Evolutionary conservation across 164 flowering plant species (phyloP).

Genomic region (Vitis labrusca): DNA sequence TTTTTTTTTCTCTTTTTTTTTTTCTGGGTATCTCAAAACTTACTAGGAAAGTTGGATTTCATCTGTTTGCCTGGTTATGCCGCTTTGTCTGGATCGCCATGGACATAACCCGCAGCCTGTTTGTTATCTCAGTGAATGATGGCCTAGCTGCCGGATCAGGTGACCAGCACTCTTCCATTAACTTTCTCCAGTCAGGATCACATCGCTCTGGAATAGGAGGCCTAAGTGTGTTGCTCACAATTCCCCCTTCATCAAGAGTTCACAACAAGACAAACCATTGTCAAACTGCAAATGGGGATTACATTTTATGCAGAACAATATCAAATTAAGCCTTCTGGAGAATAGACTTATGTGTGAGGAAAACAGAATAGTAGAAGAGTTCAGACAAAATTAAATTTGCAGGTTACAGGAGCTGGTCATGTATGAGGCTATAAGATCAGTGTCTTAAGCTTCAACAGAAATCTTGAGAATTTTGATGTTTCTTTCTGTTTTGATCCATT

Average conservation of each 20-base stretch:
- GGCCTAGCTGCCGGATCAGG: constrained; percentile 50
- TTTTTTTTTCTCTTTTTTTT: no score
- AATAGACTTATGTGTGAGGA: neutral
- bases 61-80: constrained; percentile 5
- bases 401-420: no score
- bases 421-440: no score
- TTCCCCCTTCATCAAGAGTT: constrained; percentile 45
- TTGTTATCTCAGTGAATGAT: constrained; percentile 52
- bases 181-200: constrained; percentile 51
- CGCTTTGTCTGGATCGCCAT: constrained; percentile 35
- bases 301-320: neutral
- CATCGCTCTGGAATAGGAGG: constrained; percentile 55
- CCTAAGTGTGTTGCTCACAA: constrained; percentile 54
- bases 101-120: constrained; percentile 46
- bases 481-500: no score
- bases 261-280: neutral
- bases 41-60: neutral
- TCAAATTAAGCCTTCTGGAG: neutral
- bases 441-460: neutral
- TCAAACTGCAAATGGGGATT: neutral
- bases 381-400: no score
- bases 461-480: no score
- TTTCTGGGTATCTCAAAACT: no score
- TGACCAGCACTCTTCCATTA: constrained; percentile 70
- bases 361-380: no score